phyloP scores from a whole-genome alignment of 768 basidiomycete genomes.

The Multifurca ochricompacta region DNA sequence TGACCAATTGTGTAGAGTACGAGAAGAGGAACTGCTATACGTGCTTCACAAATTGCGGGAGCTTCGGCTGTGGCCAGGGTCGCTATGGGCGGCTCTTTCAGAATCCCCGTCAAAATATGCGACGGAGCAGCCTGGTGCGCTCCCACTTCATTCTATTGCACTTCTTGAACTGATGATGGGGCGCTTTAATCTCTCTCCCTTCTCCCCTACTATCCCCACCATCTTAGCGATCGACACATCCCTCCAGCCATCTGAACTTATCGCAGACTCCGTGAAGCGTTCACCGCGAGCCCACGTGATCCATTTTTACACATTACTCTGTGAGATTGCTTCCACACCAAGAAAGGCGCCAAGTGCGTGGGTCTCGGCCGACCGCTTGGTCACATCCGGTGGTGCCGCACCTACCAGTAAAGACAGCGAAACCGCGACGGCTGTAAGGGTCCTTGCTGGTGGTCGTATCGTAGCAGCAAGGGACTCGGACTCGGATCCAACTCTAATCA shows the following conservation, averaged over 20 bases:
- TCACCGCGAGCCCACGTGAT: slow-evolving; percentile 81
- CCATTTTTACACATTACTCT: slow-evolving; percentile 74
- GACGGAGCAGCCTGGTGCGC: slow-evolving; percentile 50
- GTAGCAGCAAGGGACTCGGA: neutral
- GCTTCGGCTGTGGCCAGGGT: slow-evolving; percentile 66
- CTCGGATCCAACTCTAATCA: neutral
- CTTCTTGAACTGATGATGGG: too few species aligned
- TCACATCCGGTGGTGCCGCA: slow-evolving; percentile 4
- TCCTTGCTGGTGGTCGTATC: neutral
- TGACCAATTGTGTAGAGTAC: slow-evolving; percentile 40
- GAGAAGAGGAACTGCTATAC: slow-evolving; percentile 87
- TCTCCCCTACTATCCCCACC: neutral
- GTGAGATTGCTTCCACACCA: slow-evolving; percentile 70
- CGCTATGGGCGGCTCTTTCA: slow-evolving; percentile 68
- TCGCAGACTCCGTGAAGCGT: slow-evolving; percentile 65
- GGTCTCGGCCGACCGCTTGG: slow-evolving; percentile 32
- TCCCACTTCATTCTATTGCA: neutral
- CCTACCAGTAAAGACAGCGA: neutral
- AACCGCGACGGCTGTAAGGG: neutral
- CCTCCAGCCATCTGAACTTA: slow-evolving; percentile 43
- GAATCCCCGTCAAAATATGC: slow-evolving; percentile 52
- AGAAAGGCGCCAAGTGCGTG: slow-evolving; percentile 62
- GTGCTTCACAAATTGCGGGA: slow-evolving; percentile 69
- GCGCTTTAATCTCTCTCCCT: neutral
- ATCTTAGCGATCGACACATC: slow-evolving; percentile 34